A percentile compares a stretch with the other conserved stretches of the same genome.
Evolutionary conservation across 345 rosid species (phyloP).

Genomic region (Gossypioides kirkii): DNA sequence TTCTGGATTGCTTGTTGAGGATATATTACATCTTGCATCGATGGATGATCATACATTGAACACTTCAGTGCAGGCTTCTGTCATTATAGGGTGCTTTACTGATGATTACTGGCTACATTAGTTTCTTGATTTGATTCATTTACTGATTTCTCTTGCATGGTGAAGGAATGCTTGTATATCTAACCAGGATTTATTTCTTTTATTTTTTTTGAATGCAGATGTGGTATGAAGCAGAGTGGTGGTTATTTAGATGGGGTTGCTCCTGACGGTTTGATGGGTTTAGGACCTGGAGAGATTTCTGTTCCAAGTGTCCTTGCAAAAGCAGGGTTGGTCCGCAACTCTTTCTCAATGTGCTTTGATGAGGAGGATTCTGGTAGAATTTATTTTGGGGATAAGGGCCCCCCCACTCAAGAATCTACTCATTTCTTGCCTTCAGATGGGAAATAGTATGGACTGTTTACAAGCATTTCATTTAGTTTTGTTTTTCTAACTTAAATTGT

Average conservation of each 20-base stretch:
- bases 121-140: constrained; percentile 7
- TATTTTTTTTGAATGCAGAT: constrained; percentile 37
- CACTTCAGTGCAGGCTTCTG: constrained; percentile 56
- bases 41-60: constrained; percentile 27
- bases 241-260: constrained; percentile 68
- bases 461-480: constrained; percentile 1
- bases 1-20: constrained; percentile 79
- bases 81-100: constrained; percentile 59
- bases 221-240: constrained; percentile 93
- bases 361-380: constrained; percentile 79
- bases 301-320: constrained; percentile 79
- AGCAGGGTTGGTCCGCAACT: constrained; percentile 65
- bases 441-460: constrained; percentile 45
- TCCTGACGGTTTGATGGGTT: constrained; percentile 91
- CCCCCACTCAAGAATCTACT: constrained; percentile 59
- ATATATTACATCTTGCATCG: constrained; percentile 57
- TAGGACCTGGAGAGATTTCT: constrained; percentile 71
- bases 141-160: constrained; percentile 2
- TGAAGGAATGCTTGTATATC: not conserved
- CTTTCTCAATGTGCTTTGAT: constrained; percentile 83
- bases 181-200: not conserved
- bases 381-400: constrained; percentile 81
- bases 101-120: constrained; percentile 5
- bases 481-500: not conserved
- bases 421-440: constrained; percentile 51